Evolutionary conservation across 2,329 filamentous ascomycete genomes (phyloP), one percentile per base, ranked within the genome.

Genomic region (Claviceps sp.): DNA sequence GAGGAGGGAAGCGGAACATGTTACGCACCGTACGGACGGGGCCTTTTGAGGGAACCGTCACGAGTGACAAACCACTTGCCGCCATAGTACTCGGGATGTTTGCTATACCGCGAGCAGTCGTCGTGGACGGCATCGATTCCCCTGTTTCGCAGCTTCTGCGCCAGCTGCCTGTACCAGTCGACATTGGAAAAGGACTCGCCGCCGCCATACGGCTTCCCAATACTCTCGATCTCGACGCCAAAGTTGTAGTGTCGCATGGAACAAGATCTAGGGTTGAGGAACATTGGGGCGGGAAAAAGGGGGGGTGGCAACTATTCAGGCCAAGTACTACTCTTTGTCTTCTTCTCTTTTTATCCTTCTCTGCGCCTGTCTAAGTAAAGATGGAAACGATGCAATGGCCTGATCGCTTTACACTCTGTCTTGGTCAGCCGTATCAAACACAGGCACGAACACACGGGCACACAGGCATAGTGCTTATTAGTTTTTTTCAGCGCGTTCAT

Each of bases 21-120:
- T 14, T 13, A 61, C 64, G 38, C 60, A 68, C 66, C 66, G 49
- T 61, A 62, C 9, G 67, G 67, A 36, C 60, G 59, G 50, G 63
- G 63, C n/a, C 67, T 59, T 55, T 68, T 67, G 44, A 70, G 56
- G 22, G 67, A 70, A 5, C 67, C 67, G 53, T 70, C 67, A 34
- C 66, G 61, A 11, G 67, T 70, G 52, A 70, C 65, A 54, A 68
- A 70, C 67, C 67, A 70, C 57, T 70, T 70, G 16, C 65, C 66
- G 52, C 66, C 66, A 46, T 70, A 70, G 56, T 70, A 68, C 55
- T 70, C 67, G 2, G 67, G 67, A 34, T 69, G 67, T 54, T 70
- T 70, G 62, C 64, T 67, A 56, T 69, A 69, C 45, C 59, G 61
- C 40, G 65, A 68, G 54, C 63, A 63, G 56, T 68, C 65, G 51